A percentile compares a stretch with the other conserved stretches of the same genome.
phyloP scores from a whole-genome alignment of 2,329 filamentous ascomycete genomes.

The Xylariomycetidae sp. region DNA sequence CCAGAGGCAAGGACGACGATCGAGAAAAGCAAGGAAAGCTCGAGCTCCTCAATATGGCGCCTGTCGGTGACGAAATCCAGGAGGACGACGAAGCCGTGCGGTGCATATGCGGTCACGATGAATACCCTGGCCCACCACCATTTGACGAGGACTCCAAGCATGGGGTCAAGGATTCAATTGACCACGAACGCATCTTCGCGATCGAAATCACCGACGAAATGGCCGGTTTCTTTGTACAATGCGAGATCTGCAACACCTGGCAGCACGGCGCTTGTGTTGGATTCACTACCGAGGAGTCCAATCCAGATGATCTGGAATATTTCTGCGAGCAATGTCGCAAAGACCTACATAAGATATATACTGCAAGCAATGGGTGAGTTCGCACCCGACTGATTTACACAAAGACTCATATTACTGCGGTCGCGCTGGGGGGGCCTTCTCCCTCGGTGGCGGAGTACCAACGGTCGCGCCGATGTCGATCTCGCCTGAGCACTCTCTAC shows the following conservation, averaged over 20 bases:
- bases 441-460: slow-evolving; percentile 21
- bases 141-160: slow-evolving; percentile 51
- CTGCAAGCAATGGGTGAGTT: slow-evolving; percentile 78
- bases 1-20: slow-evolving; percentile 66
- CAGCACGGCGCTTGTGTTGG: slow-evolving; percentile 97
- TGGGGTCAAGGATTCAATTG: slow-evolving; percentile 51
- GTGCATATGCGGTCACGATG: slow-evolving; percentile 90
- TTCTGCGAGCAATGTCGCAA: slow-evolving; percentile 94
- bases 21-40: slow-evolving; percentile 39
- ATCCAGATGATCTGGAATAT: slow-evolving; percentile 78
- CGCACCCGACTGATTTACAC: too few relatives aligned
- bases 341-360: slow-evolving; percentile 81
- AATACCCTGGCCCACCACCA: slow-evolving; percentile 81
- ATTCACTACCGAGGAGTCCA: slow-evolving; percentile 89
- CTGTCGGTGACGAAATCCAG: slow-evolving; percentile 62
- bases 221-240: slow-evolving; percentile 95
- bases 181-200: slow-evolving; percentile 53
- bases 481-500: slow-evolving; percentile 16
- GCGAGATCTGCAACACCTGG: slow-evolving; percentile 97
- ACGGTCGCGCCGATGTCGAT: slow-evolving; percentile 20
- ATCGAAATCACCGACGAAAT: slow-evolving; percentile 74
- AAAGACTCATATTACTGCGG: too few relatives aligned
- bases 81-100: slow-evolving; percentile 92
- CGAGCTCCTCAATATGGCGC: slow-evolving; percentile 44
- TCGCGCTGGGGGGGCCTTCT: too few relatives aligned